A percentile compares a stretch with the other conserved stretches of the same genome.
Conservation (phyloP, 2,329 filamentous ascomycete species). For the Colletotrichum tropicale region DNA sequence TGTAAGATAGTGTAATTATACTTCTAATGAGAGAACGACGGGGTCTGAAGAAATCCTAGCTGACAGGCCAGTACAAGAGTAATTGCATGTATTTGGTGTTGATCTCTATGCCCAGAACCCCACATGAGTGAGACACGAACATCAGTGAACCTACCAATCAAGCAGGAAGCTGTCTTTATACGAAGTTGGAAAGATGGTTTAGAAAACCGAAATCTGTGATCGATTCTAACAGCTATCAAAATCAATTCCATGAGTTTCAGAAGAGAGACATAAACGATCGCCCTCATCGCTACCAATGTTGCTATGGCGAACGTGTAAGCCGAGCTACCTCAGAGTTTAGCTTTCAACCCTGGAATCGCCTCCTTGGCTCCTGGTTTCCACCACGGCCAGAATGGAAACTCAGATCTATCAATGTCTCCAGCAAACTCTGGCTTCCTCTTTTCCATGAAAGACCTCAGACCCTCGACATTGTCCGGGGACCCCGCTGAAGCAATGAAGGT, state of each 20-base stretch:
- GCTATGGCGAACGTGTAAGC: background rate
- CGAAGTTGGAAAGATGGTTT: too few species aligned
- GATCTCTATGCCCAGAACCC: background rate
- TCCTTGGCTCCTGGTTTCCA: background rate
- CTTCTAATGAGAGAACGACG: background rate
- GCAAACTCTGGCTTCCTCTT: background rate
- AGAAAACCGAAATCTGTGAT: too few species aligned
- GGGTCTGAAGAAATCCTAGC: background rate
- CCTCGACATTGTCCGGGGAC: background rate
- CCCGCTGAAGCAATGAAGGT: background rate
- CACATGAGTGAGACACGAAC: background rate
- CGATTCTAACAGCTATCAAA: too few species aligned
- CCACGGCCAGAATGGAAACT: background rate
- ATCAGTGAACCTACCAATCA: background rate
- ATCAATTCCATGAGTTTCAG: too few species aligned
- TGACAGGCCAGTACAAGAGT: background rate
- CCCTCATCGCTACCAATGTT: background rate
- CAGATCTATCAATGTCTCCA: background rate
- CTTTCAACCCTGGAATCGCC: background rate
- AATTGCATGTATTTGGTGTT: background rate
- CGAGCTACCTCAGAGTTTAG: background rate
- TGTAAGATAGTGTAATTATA: background rate
- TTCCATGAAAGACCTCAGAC: background rate
- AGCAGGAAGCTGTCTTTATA: background rate
- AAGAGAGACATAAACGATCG: background rate